phyloP scores from a whole-genome alignment of 2,329 filamentous ascomycete genomes.

The Fusarium sp. region DNA sequence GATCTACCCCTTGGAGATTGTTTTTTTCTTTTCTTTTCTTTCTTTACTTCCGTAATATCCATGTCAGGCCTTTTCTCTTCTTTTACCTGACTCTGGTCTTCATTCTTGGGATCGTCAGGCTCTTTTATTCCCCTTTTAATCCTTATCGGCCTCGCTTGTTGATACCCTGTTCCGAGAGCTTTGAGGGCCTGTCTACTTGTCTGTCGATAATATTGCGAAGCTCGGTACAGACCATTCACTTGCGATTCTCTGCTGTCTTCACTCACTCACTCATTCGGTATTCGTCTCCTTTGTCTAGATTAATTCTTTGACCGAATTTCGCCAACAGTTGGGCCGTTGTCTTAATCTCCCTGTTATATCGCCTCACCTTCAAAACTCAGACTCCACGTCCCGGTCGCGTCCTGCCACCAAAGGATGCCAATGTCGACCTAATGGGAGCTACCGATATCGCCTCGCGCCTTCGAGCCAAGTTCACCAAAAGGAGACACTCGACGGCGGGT shows the following conservation, averaged over 20 bases:
- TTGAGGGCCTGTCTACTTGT: conserved; percentile 14
- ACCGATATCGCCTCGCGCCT: conserved; percentile 57
- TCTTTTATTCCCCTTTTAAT: conserved; percentile 15
- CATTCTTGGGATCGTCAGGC: background rate
- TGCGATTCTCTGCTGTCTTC: conserved; percentile 2
- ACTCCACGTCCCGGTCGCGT: conserved; percentile 18
- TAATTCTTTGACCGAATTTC: background rate
- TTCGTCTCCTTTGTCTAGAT: conserved; percentile 11
- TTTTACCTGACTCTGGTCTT: conserved; percentile 4
- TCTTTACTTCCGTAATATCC: background rate
- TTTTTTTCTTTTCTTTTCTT: background rate
- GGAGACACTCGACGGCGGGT: conserved; percentile 52
- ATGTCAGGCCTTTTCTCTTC: conserved; percentile 3
- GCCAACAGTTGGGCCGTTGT: conserved; percentile 5
- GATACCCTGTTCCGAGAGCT: conserved; percentile 24
- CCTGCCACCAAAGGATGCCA: conserved; percentile 19
- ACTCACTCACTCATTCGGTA: conserved; percentile 4
- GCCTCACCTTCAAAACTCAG: conserved; percentile 1
- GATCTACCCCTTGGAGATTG: conserved; percentile 21
- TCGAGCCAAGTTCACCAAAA: conserved; percentile 56
- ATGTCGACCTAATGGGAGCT: conserved; percentile 51
- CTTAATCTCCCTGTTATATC: conserved; percentile 21
- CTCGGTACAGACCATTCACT: conserved; percentile 14
- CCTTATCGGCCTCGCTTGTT: conserved; percentile 23
- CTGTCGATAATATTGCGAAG: conserved; percentile 31